These are phyloP conservation scores for Nematodospora anomalae DNA, from an alignment of 1,139 yeast species.

Conservation along the genomic window DNA sequence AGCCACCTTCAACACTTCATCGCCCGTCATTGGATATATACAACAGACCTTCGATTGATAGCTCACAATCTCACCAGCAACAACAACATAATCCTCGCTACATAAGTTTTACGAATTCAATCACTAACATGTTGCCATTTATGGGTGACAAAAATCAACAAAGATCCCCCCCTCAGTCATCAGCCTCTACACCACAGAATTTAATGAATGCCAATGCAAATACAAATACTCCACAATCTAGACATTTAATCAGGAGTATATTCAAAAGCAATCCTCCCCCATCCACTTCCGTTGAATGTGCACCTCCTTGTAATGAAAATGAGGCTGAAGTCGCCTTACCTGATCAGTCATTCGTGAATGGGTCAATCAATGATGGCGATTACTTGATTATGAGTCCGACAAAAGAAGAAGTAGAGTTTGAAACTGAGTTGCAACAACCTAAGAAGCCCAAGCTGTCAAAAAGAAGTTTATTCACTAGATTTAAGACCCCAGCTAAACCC, in stretches of 20 bases:
- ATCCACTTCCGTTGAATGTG: background rate
- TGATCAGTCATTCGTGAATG: constrained; percentile 9
- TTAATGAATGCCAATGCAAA: constrained; percentile 9
- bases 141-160: constrained; percentile 41
- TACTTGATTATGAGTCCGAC: constrained; percentile 21
- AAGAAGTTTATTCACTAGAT: constrained; percentile 42
- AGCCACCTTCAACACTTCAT: constrained; percentile 24
- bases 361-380: constrained; percentile 14
- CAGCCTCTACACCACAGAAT: constrained; percentile 12
- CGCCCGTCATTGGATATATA: constrained; percentile 38
- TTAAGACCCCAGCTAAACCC: constrained; percentile 30
- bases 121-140: constrained; percentile 45
- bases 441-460: constrained; percentile 36
- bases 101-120: constrained; percentile 38
- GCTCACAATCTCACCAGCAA: constrained; percentile 22
- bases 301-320: constrained; percentile 7
- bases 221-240: constrained; percentile 25
- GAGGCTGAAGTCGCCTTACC: constrained; percentile 13
- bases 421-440: constrained; percentile 18
- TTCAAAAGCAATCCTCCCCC: constrained; percentile 28
- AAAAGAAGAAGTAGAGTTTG: constrained; percentile 24
- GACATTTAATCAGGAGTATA: constrained; percentile 43
- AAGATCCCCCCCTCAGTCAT: constrained; percentile 25
- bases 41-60: constrained; percentile 16
- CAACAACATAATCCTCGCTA: constrained; percentile 25